Base-by-base conservation (phyloP, 2,329 filamentous ascomycete genomes). In the Zalaria obscura region DNA sequence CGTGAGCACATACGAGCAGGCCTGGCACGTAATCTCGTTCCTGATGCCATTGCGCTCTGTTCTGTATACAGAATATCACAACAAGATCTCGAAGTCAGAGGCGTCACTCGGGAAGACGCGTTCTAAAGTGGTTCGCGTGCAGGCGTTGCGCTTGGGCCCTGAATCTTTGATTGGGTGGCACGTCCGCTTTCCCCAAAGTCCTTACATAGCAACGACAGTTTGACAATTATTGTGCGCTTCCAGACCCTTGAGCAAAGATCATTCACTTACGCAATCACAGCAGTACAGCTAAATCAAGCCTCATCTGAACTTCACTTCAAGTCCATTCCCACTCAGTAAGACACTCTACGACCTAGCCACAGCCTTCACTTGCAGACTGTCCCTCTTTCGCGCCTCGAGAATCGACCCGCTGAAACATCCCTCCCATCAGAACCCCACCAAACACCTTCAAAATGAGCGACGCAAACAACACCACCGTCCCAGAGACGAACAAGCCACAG, bases 1-100 rank as follows among this genome's bases (percentile, higher is more conserved):
- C 5, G 4, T 25, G 1, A 25, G 26, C 29, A 25, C 5, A 57
- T 56, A 72, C 69, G 69, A 52, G 69, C 69, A 48, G 80, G 79
- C 46, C 80, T 69, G 43, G 76, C 74, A 54, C 78, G 70, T 38
- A 78, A 68, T 49, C 74, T 71, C 8, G 57, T 41, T 35, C 55
- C 50, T 57, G 60, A 60, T 11, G 9, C n/a, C 8, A 39, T 10
- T 44, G 32, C 10, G 31, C n/a, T 40, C 18, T 18, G 18, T 18
- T 18, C 18, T 18, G 18, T 18, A 18, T 18, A 18, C 18, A 18
- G 18, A 18, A 18, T 18, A 18, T 18, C 18, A 18, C 18, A 18
- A 18, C 18, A 18, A 18, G 18, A 18, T 18, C 18, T 18, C 18
- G 18, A 18, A 18, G 18, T 18, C 18, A 18, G 18, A 18, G 18